Percentiles rank a stretch among this genome's conserved stretches.
These are phyloP conservation scores for Aspergillus sp. DNA, from an alignment of 2,329 filamentous ascomycete species.

Conservation along the genomic window DNA sequence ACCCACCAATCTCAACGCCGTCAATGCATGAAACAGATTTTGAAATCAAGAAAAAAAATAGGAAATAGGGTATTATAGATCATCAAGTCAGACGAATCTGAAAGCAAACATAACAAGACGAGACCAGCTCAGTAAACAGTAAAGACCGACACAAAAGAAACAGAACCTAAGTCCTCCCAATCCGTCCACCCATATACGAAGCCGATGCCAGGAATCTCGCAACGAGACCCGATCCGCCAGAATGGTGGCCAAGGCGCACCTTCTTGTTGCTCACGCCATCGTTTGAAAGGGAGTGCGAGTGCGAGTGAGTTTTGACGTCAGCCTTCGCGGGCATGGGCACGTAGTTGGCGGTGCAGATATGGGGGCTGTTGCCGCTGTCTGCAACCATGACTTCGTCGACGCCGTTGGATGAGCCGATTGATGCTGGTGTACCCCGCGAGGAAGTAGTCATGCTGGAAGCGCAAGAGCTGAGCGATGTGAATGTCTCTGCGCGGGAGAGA, in stretches of 20 bases:
- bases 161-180: slow-evolving; percentile 15
- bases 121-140: slow-evolving; percentile 11
- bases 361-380: slow-evolving; percentile 28
- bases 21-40: too few relatives aligned
- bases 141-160: slow-evolving; percentile 10
- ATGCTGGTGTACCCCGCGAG: slow-evolving; percentile 39
- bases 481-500: slow-evolving; percentile 36
- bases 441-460: slow-evolving; percentile 40
- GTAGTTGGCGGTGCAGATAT: slow-evolving; percentile 25
- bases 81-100: not conserved
- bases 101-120: not conserved
- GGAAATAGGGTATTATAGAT: not conserved
- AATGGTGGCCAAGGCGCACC: slow-evolving; percentile 27
- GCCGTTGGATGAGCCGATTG: slow-evolving; percentile 28
- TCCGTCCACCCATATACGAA: slow-evolving; percentile 35
- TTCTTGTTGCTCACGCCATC: slow-evolving; percentile 27
- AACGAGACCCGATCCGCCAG: slow-evolving; percentile 32
- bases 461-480: slow-evolving; percentile 36
- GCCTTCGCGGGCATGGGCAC: not conserved
- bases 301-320: too few relatives aligned
- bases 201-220: slow-evolving; percentile 39
- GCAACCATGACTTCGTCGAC: slow-evolving; percentile 30
- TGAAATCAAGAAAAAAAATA: not conserved
- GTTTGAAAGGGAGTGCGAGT: too few relatives aligned
- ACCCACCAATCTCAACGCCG: too few relatives aligned